Percentiles rank a stretch among this genome's conserved stretches.
These are phyloP conservation scores for Multifurca ochricompacta DNA, from an alignment of 768 basidiomycete species.

Conservation along the genomic window DNA sequence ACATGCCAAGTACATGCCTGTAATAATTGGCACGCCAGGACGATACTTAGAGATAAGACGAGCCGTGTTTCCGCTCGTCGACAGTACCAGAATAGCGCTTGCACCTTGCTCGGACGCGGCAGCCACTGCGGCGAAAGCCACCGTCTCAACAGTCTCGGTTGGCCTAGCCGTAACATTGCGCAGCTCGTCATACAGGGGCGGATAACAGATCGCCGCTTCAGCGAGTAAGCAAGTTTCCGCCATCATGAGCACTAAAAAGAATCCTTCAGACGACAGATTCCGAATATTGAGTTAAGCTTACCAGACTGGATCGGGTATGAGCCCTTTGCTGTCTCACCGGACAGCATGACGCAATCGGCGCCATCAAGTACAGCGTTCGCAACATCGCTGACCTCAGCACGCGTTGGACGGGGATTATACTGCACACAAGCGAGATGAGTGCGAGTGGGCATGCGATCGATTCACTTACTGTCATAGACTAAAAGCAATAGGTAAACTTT, in stretches of 20 bases:
- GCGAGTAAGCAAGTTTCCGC: slow-evolving; percentile 98
- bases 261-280: neutral
- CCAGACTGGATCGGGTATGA: slow-evolving; percentile 93
- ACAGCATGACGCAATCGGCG: slow-evolving; percentile 99
- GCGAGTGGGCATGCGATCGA: neutral
- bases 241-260: slow-evolving; percentile 86
- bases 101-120: slow-evolving; percentile 94
- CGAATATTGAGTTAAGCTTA: slow-evolving; percentile 28
- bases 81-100: slow-evolving; percentile 90
- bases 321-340: slow-evolving; percentile 98
- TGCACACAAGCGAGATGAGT: slow-evolving; percentile 26
- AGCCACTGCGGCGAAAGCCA: slow-evolving; percentile 92
- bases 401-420: slow-evolving; percentile 98
- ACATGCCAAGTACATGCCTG: slow-evolving; percentile 47
- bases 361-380: slow-evolving; percentile 99
- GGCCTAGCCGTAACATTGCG: slow-evolving; percentile 73
- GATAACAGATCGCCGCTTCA: slow-evolving; percentile 92
- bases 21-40: slow-evolving; percentile 89
- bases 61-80: slow-evolving; percentile 94
- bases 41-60: slow-evolving; percentile 96
- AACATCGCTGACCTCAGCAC: slow-evolving; percentile 98
- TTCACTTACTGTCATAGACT: slow-evolving; percentile 85
- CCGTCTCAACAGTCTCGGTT: slow-evolving; percentile 91
- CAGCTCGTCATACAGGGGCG: slow-evolving; percentile 87
- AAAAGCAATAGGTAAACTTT: slow-evolving; percentile 19